phyloP scores from a whole-genome alignment of 1,284 basidiomycete genomes.

The Testicularia cyperi region DNA sequence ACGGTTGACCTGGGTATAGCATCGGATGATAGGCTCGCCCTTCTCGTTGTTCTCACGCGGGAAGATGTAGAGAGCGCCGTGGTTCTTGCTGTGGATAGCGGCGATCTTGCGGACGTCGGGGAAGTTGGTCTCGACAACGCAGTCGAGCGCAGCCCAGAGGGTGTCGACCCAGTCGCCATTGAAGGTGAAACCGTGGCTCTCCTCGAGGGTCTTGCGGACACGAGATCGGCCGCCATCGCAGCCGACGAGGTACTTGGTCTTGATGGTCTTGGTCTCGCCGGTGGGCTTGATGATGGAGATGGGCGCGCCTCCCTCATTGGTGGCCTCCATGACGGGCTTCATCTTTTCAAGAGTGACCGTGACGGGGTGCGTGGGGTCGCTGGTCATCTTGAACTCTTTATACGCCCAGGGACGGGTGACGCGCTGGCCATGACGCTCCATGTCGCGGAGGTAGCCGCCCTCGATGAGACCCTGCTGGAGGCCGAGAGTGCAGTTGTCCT shows the following conservation, averaged over 20 bases:
- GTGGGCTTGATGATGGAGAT: conserved; percentile 49
- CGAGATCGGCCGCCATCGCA: conserved; percentile 60
- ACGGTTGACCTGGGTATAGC: conserved; percentile 59
- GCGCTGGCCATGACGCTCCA: conserved; percentile 57
- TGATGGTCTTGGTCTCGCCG: conserved; percentile 52
- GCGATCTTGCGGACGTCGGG: conserved; percentile 57
- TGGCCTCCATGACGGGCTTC: conserved; percentile 42
- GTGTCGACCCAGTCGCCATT: conserved; percentile 57
- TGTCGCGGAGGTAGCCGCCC: conserved; percentile 60
- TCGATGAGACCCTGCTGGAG: conserved; percentile 62
- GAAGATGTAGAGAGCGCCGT: conserved; percentile 60
- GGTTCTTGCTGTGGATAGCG: conserved; percentile 53
- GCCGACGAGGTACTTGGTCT: conserved; percentile 61
- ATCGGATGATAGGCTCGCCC: conserved; percentile 58
- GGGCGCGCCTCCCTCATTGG: conserved; percentile 46
- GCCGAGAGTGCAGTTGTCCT: conserved; percentile 61
- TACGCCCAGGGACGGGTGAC: conserved; percentile 58
- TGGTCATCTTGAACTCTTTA: conserved; percentile 42
- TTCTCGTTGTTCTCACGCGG: conserved; percentile 59
- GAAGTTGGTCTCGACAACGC: conserved; percentile 56
- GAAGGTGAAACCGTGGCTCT: conserved; percentile 40
- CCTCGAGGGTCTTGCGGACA: conserved; percentile 58
- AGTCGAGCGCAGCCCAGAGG: conserved; percentile 55
- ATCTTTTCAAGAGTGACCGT: conserved; percentile 53
- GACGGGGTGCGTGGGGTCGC: conserved; percentile 41